phyloP scores from a whole-genome alignment of 1,139 yeast genomes.

The Yamadazyma friedrichii region DNA sequence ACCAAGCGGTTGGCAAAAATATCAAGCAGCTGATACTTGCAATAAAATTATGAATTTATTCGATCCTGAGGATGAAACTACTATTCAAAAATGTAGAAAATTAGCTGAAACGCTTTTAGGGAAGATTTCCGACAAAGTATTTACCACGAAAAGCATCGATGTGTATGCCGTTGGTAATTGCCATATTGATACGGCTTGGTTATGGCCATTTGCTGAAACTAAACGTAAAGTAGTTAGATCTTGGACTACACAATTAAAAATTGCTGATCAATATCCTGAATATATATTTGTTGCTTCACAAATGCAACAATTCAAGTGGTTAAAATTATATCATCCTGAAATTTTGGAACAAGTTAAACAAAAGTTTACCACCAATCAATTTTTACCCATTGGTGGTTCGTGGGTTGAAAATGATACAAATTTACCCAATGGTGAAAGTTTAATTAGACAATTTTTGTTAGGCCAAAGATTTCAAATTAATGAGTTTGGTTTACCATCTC shows the following conservation, averaged over 20 bases:
- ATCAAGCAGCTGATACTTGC: constrained; percentile 74
- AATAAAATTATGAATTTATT: constrained; percentile 81
- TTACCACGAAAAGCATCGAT: constrained; percentile 31
- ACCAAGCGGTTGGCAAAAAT: constrained; percentile 70
- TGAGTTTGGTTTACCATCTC: constrained; percentile 73
- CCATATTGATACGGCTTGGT: constrained; percentile 97
- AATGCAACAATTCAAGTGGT: constrained; percentile 95
- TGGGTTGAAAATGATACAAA: constrained; percentile 99
- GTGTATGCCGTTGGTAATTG: constrained; percentile 91
- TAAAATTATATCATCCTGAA: constrained; percentile 80
- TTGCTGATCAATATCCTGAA: constrained; percentile 88
- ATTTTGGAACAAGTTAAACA: constrained; percentile 61
- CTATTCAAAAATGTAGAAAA: constrained; percentile 62
- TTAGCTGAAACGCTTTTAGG: constrained; percentile 71
- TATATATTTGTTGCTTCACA: constrained; percentile 93
- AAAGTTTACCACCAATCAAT: constrained; percentile 70
- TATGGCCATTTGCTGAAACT: constrained; percentile 98
- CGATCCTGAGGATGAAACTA: constrained; percentile 51
- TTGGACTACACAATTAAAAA: constrained; percentile 89
- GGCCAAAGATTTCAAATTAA: constrained; percentile 85
- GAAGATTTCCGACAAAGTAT: constrained; percentile 61
- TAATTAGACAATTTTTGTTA: constrained; percentile 80
- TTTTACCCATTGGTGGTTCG: constrained; percentile 90
- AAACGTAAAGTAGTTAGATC: constrained; percentile 88
- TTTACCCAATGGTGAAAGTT: constrained; percentile 88